Conservation (phyloP, 208 protist species). For the Trichomonas tenax region DNA sequence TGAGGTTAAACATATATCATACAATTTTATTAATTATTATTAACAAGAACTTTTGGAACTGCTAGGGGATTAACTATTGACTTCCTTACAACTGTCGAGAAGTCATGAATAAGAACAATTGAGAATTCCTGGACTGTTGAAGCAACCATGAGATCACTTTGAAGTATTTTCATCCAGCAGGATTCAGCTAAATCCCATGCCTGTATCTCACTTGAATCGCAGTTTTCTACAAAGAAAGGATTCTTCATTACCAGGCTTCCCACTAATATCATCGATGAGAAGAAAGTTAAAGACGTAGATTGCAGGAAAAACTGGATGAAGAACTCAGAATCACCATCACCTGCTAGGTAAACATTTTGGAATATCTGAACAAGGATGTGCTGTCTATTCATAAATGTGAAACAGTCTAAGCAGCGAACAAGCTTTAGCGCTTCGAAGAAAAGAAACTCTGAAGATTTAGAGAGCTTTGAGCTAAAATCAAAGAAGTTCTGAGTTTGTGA, state of each 20-base stretch:
- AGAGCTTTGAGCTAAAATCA: not conserved
- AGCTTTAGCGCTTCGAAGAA: not conserved
- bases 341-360: not conserved
- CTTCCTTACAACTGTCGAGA: not conserved
- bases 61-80: too few species aligned
- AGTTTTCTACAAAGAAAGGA: not conserved
- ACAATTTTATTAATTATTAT: too few species aligned
- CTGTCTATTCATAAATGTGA: not conserved
- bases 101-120: not conserved
- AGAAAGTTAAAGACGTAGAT: not conserved
- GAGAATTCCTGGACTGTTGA: not conserved
- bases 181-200: not conserved
- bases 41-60: too few species aligned
- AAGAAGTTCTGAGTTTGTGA: not conserved
- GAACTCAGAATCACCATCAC: not conserved
- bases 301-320: not conserved
- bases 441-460: not conserved
- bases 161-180: not conserved
- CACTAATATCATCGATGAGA: not conserved
- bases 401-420: not conserved
- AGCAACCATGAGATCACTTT: not conserved
- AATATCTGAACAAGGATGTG: not conserved
- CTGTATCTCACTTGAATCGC: not conserved
- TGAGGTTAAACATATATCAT: too few species aligned
- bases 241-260: not conserved